Base-by-base conservation (phyloP, 169 alveolate genomes). In the Plasmodium knowlesi region DNA sequence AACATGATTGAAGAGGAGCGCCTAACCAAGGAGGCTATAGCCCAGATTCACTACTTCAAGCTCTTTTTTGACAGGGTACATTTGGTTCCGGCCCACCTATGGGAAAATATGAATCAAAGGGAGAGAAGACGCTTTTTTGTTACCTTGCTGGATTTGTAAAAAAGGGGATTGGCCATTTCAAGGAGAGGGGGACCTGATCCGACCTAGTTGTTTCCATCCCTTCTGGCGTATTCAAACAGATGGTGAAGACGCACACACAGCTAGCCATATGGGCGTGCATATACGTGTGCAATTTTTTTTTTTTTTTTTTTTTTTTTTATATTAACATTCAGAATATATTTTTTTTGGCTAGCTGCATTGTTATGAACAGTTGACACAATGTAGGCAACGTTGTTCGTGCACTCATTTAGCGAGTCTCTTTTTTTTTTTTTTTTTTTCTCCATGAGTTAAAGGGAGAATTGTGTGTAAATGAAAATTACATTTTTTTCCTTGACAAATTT, bases 1-100 rank as follows among this genome's bases (percentile, higher is more conserved):
- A 86, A n/a, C 14, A 6, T 76, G 39, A 28, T 76, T 54, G 88
- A 86, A 4, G 43, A 41, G 41, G 43, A 76, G 43, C 43, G 28
- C 46, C 16, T 86, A 14, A 86, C 93, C 25, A 86, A 86, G 46
- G 37, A 5, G 32, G 93, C 93, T 22, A 39, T 74, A 86, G 79
- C 80, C 12, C 93, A 74, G 46, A 25, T 86, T 32, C 73, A 76
- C 9, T 86, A 86, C 80, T 86, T 86, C 61, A 86, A 86, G 43
- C n/a, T 86, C 50, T 86, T 74, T 25, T 86, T 86, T 86, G 32
- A 74, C 71, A n/a, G 6, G 6, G 88, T 86, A 12, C 25, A 86
- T 86, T 86, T 86, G 80, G 85, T 86, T 28, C 86, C 84, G 1
- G 37, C 39, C 50, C 39, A 86, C 61, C 3, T 57, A 10, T 86